Conservation (phyloP, 2,329 filamentous ascomycete species). For the Mycocentrospora acerina region DNA sequence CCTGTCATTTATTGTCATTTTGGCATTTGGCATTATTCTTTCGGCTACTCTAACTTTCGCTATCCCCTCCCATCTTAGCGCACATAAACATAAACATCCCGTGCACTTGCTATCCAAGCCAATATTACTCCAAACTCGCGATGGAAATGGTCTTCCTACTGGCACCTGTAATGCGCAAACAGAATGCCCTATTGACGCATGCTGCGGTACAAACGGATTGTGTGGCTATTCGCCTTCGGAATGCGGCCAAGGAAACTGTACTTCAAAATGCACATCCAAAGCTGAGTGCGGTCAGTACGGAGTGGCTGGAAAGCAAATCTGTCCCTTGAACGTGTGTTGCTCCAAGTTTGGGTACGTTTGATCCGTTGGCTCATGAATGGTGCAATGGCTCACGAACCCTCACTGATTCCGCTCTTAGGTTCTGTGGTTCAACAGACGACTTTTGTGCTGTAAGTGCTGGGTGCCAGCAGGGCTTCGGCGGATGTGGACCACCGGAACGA, state of each 20-base stretch:
- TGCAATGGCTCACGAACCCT: too few relatives aligned
- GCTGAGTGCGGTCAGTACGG: conserved; percentile 8
- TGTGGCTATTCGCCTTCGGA: conserved; percentile 1
- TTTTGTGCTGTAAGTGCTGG: background rate
- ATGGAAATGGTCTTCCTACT: too few relatives aligned
- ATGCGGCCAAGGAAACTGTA: conserved; percentile 3
- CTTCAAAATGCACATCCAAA: conserved; percentile 8
- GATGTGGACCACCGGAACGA: conserved; percentile 1
- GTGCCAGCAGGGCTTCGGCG: conserved; percentile 3
- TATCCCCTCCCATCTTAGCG: too few relatives aligned
- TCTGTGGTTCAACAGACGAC: background rate
- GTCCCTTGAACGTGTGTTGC: conserved; percentile 10
- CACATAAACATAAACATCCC: too few relatives aligned
- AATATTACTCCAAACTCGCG: too few relatives aligned
- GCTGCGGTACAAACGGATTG: conserved; percentile 2
- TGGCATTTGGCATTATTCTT: too few relatives aligned
- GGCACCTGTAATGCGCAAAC: too few relatives aligned
- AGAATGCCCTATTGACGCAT: conserved; percentile 1
- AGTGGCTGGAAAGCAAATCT: background rate
- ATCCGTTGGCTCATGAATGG: too few relatives aligned
- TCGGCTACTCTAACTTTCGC: too few relatives aligned
- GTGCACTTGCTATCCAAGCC: too few relatives aligned
- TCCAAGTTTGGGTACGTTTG: conserved; percentile 3
- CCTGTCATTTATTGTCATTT: too few relatives aligned
- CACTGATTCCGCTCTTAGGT: background rate